Percentiles rank a stretch among this genome's conserved stretches.
Evolutionary conservation across 78 protist species (phyloP).

Genomic region (Dictyostelium intermedium): DNA sequence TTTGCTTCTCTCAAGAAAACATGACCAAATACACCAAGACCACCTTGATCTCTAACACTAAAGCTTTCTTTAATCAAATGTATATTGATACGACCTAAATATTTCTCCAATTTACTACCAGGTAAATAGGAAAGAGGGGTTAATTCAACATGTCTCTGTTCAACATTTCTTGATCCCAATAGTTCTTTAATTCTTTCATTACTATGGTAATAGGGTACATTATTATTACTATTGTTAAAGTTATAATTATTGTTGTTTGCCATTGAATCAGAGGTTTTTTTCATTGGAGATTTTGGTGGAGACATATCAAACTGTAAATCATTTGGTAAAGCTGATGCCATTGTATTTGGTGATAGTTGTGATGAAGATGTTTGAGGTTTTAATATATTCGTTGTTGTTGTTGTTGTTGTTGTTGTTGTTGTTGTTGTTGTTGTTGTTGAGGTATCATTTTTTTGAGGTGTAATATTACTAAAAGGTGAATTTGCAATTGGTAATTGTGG

Average conservation of each 20-base stretch:
- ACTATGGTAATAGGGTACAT: background rate
- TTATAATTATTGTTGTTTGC: background rate
- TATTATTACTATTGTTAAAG: too few relatives aligned
- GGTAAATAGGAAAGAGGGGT: constrained; percentile 83
- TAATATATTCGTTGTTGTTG: background rate
- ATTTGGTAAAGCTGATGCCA: background rate
- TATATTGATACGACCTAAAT: constrained; percentile 80
- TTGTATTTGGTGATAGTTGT: background rate
- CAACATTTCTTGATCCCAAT: constrained; percentile 1
- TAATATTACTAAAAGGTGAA: background rate
- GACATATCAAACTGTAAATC: constrained; percentile 74
- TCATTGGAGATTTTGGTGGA: constrained; percentile 74
- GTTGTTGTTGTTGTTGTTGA: background rate
- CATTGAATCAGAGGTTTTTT: constrained; percentile 27
- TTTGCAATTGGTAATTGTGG: background rate
- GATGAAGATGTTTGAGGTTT: background rate
- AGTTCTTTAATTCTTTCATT: constrained; percentile 18
- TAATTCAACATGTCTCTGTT: constrained; percentile 48
- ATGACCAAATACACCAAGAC: constrained; percentile 81
- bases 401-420: background rate
- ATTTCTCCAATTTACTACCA: background rate
- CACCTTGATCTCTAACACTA: constrained; percentile 82
- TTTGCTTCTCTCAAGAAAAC: constrained; percentile 80
- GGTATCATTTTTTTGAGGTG: background rate
- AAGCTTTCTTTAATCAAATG: constrained; percentile 81